A percentile compares a stretch with the other conserved stretches of the same genome.
Conservation (phyloP, 73 alveolate species). For the Symbiodinium pilosum region DNA sequence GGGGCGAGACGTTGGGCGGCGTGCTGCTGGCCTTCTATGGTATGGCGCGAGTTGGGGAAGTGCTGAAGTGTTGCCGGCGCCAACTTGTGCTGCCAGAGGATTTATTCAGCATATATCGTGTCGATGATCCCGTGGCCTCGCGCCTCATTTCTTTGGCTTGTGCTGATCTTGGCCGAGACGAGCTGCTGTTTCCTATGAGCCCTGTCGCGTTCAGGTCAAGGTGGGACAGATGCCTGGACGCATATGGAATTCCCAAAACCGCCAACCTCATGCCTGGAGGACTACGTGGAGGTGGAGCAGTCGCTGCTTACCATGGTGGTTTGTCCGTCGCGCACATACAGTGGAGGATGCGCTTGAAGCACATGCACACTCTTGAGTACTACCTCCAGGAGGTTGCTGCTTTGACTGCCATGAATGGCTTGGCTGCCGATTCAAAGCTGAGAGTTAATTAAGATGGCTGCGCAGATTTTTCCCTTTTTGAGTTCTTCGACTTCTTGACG, state of each 20-base stretch:
- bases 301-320: not conserved
- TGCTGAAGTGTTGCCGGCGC: not conserved
- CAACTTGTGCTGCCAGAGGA: not conserved
- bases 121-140: not conserved
- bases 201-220: not conserved
- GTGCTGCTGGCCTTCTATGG: not conserved
- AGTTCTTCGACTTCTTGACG: not conserved
- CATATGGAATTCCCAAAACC: not conserved
- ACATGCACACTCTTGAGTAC: not conserved
- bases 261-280: not conserved
- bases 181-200: not conserved
- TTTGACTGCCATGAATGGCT: not conserved
- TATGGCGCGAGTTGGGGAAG: not conserved
- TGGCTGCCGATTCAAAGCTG: not conserved
- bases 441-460: not conserved
- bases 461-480: not conserved
- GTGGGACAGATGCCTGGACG: not conserved
- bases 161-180: not conserved
- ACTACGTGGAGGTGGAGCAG: not conserved
- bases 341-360: not conserved
- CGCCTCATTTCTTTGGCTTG: not conserved
- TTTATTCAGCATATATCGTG: not conserved
- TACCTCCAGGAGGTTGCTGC: not conserved
- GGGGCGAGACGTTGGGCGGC: not conserved
- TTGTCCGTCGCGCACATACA: not conserved